These are phyloP conservation scores for Beauveria medogensis DNA, from an alignment of 2,329 filamentous ascomycete genomes.

Conservation along the genomic window DNA sequence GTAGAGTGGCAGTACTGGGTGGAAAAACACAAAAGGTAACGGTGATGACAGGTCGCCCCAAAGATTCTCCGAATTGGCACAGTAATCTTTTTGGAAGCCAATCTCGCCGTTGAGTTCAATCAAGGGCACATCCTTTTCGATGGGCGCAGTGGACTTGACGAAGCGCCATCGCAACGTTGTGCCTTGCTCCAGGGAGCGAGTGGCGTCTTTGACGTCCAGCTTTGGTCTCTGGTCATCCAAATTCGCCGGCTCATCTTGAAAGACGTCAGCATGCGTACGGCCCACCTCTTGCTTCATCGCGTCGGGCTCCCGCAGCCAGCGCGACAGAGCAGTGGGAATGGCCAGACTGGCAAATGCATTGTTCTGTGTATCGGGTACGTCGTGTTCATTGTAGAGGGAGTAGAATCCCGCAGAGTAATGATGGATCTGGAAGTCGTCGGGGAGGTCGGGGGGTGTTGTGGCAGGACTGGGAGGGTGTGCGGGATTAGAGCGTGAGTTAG, in stretches of 20 bases:
- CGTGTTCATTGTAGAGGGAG: conserved; percentile 59
- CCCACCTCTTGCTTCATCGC: conserved; percentile 61
- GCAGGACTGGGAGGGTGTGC: conserved; percentile 64
- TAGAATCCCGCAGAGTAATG: conserved; percentile 70
- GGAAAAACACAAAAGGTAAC: conserved; percentile 76
- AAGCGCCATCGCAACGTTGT: conserved; percentile 59
- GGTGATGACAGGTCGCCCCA: conserved; percentile 60
- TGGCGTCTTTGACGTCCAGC: conserved; percentile 43
- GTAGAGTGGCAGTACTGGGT: conserved; percentile 79
- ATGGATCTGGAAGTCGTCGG: conserved; percentile 55
- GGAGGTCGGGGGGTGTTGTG: conserved; percentile 61
- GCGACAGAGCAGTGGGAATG: conserved; percentile 65
- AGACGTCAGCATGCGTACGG: conserved; percentile 58
- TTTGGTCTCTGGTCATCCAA: conserved; percentile 34
- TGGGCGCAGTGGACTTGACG: conserved; percentile 43
- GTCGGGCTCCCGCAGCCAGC: conserved; percentile 70
- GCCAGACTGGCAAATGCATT: conserved; percentile 73
- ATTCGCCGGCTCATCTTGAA: conserved; percentile 44
- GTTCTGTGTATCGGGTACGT: conserved; percentile 52
- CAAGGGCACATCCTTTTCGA: conserved; percentile 49
- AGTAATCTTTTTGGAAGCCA: conserved; percentile 66
- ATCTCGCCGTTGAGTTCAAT: conserved; percentile 72
- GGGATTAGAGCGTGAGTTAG: conserved; percentile 53
- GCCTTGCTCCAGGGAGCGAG: conserved; percentile 24
- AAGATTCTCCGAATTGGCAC: conserved; percentile 54